Evolutionary conservation across 2,329 filamentous ascomycete species (phyloP).

Genomic region (Paracorniculantispora psalliotae): DNA sequence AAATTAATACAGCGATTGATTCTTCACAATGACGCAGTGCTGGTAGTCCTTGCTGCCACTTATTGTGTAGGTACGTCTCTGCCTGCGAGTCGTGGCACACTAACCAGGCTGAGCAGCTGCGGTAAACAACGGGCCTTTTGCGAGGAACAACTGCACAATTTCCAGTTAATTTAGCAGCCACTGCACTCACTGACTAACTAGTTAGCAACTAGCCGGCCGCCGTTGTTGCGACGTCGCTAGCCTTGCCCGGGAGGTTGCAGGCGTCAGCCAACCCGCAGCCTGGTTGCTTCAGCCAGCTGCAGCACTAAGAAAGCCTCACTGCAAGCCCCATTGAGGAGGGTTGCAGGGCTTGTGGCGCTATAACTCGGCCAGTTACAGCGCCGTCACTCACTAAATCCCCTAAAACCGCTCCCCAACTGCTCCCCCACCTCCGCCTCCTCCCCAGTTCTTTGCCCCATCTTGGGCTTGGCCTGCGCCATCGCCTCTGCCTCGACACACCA

Average conservation of each 20-base stretch:
- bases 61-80: too few relatives aligned
- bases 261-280: background rate
- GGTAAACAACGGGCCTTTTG: too few relatives aligned
- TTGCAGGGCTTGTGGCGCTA: background rate
- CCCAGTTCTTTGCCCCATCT: background rate
- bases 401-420: background rate
- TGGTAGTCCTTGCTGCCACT: too few relatives aligned
- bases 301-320: background rate
- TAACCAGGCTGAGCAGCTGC: background rate
- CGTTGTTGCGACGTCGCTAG: background rate
- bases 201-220: background rate
- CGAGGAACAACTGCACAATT: too few relatives aligned
- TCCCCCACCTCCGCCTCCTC: background rate
- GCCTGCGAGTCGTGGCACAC: too few relatives aligned
- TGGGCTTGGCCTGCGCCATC: background rate
- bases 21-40: background rate
- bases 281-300: background rate
- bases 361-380: background rate
- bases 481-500: background rate
- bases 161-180: too few relatives aligned
- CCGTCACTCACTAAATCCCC: background rate
- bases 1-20: background rate
- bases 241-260: background rate
- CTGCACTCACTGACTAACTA: too few relatives aligned
- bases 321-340: background rate